Base-by-base conservation (phyloP, 1,284 basidiomycete genomes). In the Tilletia horrida region DNA sequence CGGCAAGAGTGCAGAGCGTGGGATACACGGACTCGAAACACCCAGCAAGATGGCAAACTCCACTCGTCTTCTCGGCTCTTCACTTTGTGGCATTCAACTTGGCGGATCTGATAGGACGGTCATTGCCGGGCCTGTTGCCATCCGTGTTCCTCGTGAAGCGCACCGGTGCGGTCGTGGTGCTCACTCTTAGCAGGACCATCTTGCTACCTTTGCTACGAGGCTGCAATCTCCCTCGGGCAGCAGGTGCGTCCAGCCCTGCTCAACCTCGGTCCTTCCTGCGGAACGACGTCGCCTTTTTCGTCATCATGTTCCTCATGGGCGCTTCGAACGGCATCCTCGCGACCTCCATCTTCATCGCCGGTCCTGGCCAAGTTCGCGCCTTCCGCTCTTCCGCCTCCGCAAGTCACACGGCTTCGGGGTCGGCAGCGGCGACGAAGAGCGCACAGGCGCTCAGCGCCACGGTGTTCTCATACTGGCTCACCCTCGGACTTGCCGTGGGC, bases 21-120 rank as follows among this genome's bases (percentile, higher is more conserved):
- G 48, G 21, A 16, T 21, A 61, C 6, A 35, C 14, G n/a, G 44
- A 16, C 45, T 35, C 52, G 2, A 8, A 18, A 2, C n/a, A 18
- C n/a, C 55, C 55, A 8, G 55, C 29, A 8, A 25, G 55, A 40
- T 59, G 55, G 55, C 55, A 59, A 29, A 59, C 29, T 27, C 69
- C 76, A 13, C 73, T 77, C 67, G 66, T 78, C 18, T 79, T 79
- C 31, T 72, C 77, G 11, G 73, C 77, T 0, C 71, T 73, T 65
- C 77, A 79, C 69, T 78, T 77, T 42, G 62, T 79, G 63, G 66
- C 74, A 27, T 78, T 78, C 74, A 79, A 79, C 62, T 27, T 69
- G 2, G 69, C 71, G 1, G 77, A 79, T 47, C 42, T 79, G 57
- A 48, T 77, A 2, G 77, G 77, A 0, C 63, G 77, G 18, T 70